These are phyloP conservation scores for Crithidia thermophila DNA, from an alignment of 208 protist genomes.

Conservation along the genomic window DNA sequence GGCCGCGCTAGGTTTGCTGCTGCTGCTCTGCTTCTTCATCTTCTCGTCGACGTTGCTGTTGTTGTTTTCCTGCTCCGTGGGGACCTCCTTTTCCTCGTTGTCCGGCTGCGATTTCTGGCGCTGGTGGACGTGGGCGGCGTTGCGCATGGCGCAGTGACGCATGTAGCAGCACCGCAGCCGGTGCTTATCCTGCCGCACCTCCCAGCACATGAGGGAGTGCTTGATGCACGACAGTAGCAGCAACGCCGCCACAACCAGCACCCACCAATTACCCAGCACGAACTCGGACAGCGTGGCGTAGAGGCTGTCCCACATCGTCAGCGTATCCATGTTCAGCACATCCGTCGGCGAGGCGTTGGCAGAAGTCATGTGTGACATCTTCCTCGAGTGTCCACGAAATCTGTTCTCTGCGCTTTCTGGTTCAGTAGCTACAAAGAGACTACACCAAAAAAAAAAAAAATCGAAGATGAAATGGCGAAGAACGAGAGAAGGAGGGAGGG, in stretches of 20 bases:
- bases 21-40: too few relatives aligned
- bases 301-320: neutral
- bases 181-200: conserved; percentile 21
- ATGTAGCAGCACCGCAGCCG: conserved; percentile 29
- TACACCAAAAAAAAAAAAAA: too few relatives aligned
- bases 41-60: too few relatives aligned
- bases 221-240: conserved; percentile 17
- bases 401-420: too few relatives aligned
- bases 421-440: too few relatives aligned
- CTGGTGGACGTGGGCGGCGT: neutral
- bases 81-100: neutral
- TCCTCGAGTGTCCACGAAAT: neutral
- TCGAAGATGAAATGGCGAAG: too few relatives aligned
- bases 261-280: conserved; percentile 26
- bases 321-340: neutral
- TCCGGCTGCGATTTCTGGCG: neutral
- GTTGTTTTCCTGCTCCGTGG: too few relatives aligned
- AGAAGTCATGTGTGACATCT: neutral
- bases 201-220: conserved; percentile 31
- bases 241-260: conserved; percentile 12
- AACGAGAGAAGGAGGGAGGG: too few relatives aligned
- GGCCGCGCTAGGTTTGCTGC: too few relatives aligned
- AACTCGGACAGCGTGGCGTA: conserved; percentile 8
- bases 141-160: conserved; percentile 10
- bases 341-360: conserved; percentile 1